These are phyloP conservation scores for Fomitiporia mediterranea DNA, from an alignment of 1,284 basidiomycete species.

Conservation along the genomic window DNA sequence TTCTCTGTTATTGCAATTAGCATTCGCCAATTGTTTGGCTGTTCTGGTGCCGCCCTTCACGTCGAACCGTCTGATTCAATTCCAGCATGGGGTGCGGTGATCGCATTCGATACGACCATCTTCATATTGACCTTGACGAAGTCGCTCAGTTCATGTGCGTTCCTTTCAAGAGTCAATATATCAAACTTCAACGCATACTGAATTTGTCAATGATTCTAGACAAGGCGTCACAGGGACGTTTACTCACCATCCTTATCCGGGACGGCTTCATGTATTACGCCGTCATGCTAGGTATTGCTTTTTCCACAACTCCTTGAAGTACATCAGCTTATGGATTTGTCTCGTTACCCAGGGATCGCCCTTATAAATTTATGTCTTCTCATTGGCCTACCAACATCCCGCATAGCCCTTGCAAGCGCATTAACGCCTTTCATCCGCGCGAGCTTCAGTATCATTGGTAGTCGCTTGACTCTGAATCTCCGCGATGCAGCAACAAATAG, in stretches of 20 bases:
- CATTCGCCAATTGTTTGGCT: neutral
- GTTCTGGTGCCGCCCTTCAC: neutral
- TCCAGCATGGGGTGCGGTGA: conserved; percentile 2
- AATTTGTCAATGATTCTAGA: neutral
- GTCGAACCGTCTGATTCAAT: neutral
- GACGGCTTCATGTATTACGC: conserved; percentile 10
- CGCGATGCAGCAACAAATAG: conserved; percentile 4
- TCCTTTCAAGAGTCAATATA: neutral
- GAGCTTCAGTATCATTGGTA: conserved; percentile 10
- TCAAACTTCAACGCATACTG: too few relatives aligned
- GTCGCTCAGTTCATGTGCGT: neutral
- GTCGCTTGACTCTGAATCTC: conserved; percentile 8
- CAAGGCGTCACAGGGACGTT: neutral
- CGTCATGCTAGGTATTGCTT: conserved; percentile 6
- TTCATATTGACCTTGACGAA: conserved; percentile 5
- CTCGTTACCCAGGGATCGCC: neutral
- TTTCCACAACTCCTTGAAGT: neutral
- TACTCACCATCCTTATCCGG: conserved; percentile 5
- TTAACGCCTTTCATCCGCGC: neutral
- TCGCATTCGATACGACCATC: conserved; percentile 7
- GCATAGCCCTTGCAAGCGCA: neutral
- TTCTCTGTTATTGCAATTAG: too few relatives aligned
- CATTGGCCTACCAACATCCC: neutral
- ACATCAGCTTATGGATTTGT: neutral
- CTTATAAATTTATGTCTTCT: conserved; percentile 2